Evolutionary conservation across 805 yeast species (phyloP), one percentile per base, ranked within the genome.

Genomic region (Candida incommunis): DNA sequence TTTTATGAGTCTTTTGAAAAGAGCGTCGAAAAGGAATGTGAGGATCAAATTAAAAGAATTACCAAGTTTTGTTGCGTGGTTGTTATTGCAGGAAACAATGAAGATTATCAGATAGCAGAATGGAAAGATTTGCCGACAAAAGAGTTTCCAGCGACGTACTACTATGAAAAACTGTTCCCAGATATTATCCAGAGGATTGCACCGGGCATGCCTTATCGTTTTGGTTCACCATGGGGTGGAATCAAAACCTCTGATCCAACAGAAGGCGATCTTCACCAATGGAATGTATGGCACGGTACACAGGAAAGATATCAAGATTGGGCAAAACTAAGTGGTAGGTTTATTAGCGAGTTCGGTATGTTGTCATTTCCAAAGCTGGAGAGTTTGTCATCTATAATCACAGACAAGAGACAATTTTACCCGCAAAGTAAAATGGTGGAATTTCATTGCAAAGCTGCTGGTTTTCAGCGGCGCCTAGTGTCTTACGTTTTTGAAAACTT

Each of bases 231-330:
- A 1, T 71, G 66, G 64, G 70, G 74, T 22, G 71, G 74, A 3
- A 49, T 51, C 9, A 46, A 48, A 4, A 53, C 70, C 9, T 46
- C 56, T 5, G 72, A 68, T 48, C 56, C 62, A 3, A 64, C 69
- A 1, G 55, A 62, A 18, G 78, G 78, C 2, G 78, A 73, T 51
- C 58, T 69, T 2, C 78, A 73, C 50, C 76, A 72, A 48, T 73
- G 78, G 78, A 71, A 71, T 49, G 73, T 73, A 7, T 73, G 77
- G 77, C 78, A 73, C 49, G 78, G 77, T 0, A 54, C 60, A 20
- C 73, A 71, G 52, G 69, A 67, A 44, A 64, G 62, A 48, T 72
- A 72, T 49, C 78, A 73, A 48, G 59, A 70, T 50, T 71, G 75
- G 75, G 55, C 56, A 37, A 58, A 62, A 42, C 54, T 72, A 2